Percentiles rank a stretch among this genome's conserved stretches.
These are phyloP conservation scores for Podospora anserina DNA, from an alignment of 495 filamentous ascomycete species.

Conservation along the genomic window DNA sequence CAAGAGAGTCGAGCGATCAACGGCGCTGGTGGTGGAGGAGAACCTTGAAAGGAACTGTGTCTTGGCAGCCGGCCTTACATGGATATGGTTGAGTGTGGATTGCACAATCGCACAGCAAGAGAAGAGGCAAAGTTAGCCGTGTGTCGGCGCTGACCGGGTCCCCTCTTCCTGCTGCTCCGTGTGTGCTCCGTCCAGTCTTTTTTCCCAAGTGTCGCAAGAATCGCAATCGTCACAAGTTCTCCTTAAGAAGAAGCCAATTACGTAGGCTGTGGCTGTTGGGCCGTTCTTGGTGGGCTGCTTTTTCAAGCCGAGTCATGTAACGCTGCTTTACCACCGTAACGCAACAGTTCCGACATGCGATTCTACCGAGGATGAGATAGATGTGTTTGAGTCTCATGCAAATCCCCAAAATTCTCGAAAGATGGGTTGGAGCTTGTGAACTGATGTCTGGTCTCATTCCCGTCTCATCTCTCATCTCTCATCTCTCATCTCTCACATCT, in stretches of 20 bases:
- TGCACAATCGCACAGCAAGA: constrained; percentile 12
- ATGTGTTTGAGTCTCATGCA: background rate
- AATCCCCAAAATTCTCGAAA: constrained; percentile 5
- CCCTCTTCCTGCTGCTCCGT: background rate
- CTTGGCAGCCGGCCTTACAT: constrained; percentile 20
- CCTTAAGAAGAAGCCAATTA: background rate
- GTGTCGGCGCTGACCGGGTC: constrained; percentile 16
- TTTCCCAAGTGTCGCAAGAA: constrained; percentile 6
- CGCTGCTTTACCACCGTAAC: background rate
- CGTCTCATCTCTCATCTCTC: background rate
- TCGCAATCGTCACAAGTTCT: constrained; percentile 2
- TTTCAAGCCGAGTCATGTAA: constrained; percentile 9
- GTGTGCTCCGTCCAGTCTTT: background rate
- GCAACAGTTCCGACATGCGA: background rate
- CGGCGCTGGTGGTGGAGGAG: constrained; percentile 6
- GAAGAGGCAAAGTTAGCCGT: constrained; percentile 14
- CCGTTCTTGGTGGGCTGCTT: constrained; percentile 12
- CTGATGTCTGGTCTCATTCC: background rate
- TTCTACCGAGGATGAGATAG: constrained; percentile 1
- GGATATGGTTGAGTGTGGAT: constrained; percentile 20
- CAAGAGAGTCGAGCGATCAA: background rate
- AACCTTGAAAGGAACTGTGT: constrained; percentile 20
- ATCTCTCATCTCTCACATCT: background rate
- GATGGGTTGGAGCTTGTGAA: background rate
- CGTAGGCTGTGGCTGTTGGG: constrained; percentile 4